Percentiles rank a stretch among this genome's conserved stretches.
These are phyloP conservation scores for Debaryomyces robertsiae DNA, from an alignment of 1,139 yeast genomes.

Conservation along the genomic window DNA sequence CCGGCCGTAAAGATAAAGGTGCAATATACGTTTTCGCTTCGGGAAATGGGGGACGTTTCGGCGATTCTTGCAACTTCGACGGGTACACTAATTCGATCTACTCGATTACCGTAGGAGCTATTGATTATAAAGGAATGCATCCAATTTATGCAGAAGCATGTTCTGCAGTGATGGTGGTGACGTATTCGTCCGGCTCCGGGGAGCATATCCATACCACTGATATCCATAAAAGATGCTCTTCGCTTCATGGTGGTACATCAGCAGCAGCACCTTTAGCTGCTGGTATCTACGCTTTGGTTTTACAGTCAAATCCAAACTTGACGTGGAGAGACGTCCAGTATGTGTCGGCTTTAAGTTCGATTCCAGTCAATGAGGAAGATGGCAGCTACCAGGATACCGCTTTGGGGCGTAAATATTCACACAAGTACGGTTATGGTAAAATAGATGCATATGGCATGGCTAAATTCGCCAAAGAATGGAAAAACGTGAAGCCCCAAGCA, in stretches of 20 bases:
- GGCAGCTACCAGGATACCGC: conserved; percentile 68
- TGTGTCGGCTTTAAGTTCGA: conserved; percentile 71
- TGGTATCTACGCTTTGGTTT: conserved; percentile 81
- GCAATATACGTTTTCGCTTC: conserved; percentile 93
- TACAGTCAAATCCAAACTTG: conserved; percentile 79
- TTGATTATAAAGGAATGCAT: conserved; percentile 81
- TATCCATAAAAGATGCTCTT: conserved; percentile 69
- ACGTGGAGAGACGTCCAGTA: conserved; percentile 98
- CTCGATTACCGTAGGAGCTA: conserved; percentile 93
- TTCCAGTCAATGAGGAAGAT: conserved; percentile 67
- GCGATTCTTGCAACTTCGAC: conserved; percentile 94
- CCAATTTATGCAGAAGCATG: conserved; percentile 93
- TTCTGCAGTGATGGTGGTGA: conserved; percentile 94
- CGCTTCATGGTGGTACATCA: conserved; percentile 91
- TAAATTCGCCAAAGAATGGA: conserved; percentile 75
- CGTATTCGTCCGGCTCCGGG: conserved; percentile 89
- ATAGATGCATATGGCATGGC: conserved; percentile 82
- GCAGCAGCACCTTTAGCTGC: conserved; percentile 99
- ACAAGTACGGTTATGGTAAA: conserved; percentile 90
- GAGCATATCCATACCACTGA: conserved; percentile 94
- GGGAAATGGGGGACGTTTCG: conserved; percentile 86
- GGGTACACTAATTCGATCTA: conserved; percentile 97
- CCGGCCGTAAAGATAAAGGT: conserved; percentile 83
- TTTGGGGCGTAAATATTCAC: conserved; percentile 72
- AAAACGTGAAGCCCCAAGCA: conserved; percentile 85